Base-by-base conservation (phyloP, 257 asterid species). In the Petunia axillaris region DNA sequence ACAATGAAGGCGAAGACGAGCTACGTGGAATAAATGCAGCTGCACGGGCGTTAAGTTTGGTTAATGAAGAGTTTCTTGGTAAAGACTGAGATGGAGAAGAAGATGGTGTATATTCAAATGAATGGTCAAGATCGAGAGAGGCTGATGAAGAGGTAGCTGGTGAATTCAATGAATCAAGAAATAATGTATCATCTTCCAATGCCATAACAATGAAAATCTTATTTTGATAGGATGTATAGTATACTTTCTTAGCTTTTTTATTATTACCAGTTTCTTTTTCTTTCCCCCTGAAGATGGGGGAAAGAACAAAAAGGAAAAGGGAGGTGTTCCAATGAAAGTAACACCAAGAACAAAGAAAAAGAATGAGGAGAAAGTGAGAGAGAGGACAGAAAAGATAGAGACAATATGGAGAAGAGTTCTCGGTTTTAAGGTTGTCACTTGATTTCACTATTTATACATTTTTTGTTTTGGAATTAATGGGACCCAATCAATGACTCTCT, bases 21-120 rank as follows among this genome's bases (percentile, higher is more conserved):
- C 79, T 57, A 6, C 97, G 89, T 2, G 98, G 98, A 14, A 91
- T 90, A 85, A 93, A 93, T 39, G 90, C 95, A 7, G 94, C 91
- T 13, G 98, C 98, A 84, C 85, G 78, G 6, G 98, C 97, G 90
- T 87, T 91, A 64, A 93, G 93, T 82, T 75, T 88, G 75, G 71
- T 82, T 2, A 11, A 36, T 10, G 35, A 73, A 73, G 78, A 41
- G 15, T 57, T 57, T 35, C 63, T 57, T 4, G 63, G 35, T 6
- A 55, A 55, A 11, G 77, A 71, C 54, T 64, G 48, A 10, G 76
- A 70, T 46, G 58, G 71, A 38, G 73, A 39, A 13, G 73, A 48
- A 25, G 78, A 73, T 52, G 57, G 11, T 52, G 57, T 8, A 52
- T 52, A 73, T 73, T 50, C 62, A 4, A 50, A 73, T 73, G 78